phyloP scores from a whole-genome alignment of 2,329 filamentous ascomycete genomes.

The Metarhizium brunneum region DNA sequence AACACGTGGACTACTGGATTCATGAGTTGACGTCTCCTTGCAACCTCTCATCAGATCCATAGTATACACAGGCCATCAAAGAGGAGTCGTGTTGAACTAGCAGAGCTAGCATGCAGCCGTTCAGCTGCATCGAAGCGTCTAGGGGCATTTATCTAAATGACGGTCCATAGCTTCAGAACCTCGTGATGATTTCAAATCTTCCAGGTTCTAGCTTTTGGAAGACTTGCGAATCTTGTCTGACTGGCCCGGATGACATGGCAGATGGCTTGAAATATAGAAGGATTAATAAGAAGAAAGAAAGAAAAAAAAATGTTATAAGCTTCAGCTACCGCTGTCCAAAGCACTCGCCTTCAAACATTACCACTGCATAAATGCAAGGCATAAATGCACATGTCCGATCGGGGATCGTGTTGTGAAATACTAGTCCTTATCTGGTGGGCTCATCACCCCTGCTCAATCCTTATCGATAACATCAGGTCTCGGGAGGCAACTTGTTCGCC shows the following conservation, averaged over 20 bases:
- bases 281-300: no score
- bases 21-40: background rate
- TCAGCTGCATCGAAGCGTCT: background rate
- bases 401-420: background rate
- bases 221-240: background rate
- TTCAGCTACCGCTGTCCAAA: no score
- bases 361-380: background rate
- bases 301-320: no score
- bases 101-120: background rate
- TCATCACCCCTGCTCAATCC: background rate
- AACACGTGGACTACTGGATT: background rate
- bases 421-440: no score
- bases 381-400: constrained; percentile 3
- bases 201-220: background rate
- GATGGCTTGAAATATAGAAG: no score
- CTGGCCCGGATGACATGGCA: background rate
- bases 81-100: background rate
- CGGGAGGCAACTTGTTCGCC: background rate
- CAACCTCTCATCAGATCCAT: background rate
- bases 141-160: background rate
- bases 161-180: background rate
- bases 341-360: no score
- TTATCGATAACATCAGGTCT: constrained; percentile 8
- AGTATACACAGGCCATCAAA: background rate
- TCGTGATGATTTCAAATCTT: background rate